These are phyloP conservation scores for Candida albicans DNA, from an alignment of 1,139 yeast genomes.

Conservation along the genomic window DNA sequence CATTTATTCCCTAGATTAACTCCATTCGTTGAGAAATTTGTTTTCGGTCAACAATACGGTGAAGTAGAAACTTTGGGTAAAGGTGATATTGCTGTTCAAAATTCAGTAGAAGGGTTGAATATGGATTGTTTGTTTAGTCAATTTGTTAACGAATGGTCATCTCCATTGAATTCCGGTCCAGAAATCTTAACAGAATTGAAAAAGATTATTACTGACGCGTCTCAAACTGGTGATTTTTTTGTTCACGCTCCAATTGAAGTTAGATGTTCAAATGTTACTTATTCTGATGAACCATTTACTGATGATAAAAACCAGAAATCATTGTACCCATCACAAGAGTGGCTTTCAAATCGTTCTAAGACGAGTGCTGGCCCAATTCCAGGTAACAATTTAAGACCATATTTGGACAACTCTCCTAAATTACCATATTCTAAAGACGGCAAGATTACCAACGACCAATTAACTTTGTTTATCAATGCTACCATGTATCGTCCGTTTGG, in stretches of 20 bases:
- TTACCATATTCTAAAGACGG: conserved; percentile 51
- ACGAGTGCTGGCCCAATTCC: conserved; percentile 69
- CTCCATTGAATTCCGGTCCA: conserved; percentile 78
- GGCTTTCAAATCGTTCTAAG: conserved; percentile 39
- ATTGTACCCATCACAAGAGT: conserved; percentile 40
- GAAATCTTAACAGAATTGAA: conserved; percentile 67
- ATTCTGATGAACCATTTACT: conserved; percentile 40
- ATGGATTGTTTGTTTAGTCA: conserved; percentile 96
- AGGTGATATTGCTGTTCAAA: conserved; percentile 72
- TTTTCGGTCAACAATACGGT: conserved; percentile 84
- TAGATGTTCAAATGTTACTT: conserved; percentile 85
- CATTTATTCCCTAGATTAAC: conserved; percentile 72
- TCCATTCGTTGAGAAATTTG: conserved; percentile 81
- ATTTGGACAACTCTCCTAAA: conserved; percentile 73
- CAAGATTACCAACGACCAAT: conserved; percentile 69
- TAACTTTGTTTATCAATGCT: conserved; percentile 86
- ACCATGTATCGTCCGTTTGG: conserved; percentile 94
- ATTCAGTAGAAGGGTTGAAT: conserved; percentile 82
- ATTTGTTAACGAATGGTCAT: conserved; percentile 95
- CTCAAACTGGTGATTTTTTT: conserved; percentile 58
- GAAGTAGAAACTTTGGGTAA: conserved; percentile 63
- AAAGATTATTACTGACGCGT: conserved; percentile 61
- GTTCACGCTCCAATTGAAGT: conserved; percentile 97
- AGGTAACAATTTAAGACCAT: conserved; percentile 83
- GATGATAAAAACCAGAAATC: conserved; percentile 48